Evolutionary conservation across 176 grass and related monocot genomes (phyloP), one percentile per base, ranked within the genome.

Genomic region (Raddia distichophylla): DNA sequence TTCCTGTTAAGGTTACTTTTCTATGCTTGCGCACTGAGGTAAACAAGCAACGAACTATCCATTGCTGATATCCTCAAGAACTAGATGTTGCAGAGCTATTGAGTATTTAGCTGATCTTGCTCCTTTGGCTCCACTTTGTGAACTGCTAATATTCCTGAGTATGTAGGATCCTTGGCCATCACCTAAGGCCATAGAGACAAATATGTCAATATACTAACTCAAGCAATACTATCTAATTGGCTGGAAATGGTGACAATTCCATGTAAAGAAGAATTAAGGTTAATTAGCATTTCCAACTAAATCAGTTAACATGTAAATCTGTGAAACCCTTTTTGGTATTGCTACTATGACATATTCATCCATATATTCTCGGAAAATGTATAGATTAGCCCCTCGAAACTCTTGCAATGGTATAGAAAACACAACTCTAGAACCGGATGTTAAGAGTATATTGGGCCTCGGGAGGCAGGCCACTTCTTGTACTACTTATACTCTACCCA

Each of bases 91-190:
- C 59, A 91, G 84, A 48, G 90, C 90, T 77, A 93, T 83, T 20
- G 92, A 94, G 66, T 98, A 98, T 84, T 93, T 98, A 20, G 92
- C 92, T 78, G 34, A 64, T 84, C 64, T 98, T 59, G 74, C 80
- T 75, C 69, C 80, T 60, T 67, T 87, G n/a, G 67, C 60, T 34
- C 60, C 64, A 79, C 43, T 86, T 69, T 87, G 83, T 55, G 60
- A 75, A 76, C 37, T 72, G 61, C 19, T 80, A 69, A 60, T 91
- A 37, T 78, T 84, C 77, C 84, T 91, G 52, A 98, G 70, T 62
- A 83, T 63, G 70, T 87, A 94, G 17, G 86, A 91, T 73, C 90
- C 87, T 12, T 43, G 65, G 42, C 81, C 53, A 67, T 89, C 82
- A 80, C 89, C 91, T 97, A 81, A 49, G 48, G 68, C 65, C 67